A percentile compares a stretch with the other conserved stretches of the same genome.
These are phyloP conservation scores for Exsudoporus frostii DNA, from an alignment of 768 basidiomycete genomes.

Conservation along the genomic window DNA sequence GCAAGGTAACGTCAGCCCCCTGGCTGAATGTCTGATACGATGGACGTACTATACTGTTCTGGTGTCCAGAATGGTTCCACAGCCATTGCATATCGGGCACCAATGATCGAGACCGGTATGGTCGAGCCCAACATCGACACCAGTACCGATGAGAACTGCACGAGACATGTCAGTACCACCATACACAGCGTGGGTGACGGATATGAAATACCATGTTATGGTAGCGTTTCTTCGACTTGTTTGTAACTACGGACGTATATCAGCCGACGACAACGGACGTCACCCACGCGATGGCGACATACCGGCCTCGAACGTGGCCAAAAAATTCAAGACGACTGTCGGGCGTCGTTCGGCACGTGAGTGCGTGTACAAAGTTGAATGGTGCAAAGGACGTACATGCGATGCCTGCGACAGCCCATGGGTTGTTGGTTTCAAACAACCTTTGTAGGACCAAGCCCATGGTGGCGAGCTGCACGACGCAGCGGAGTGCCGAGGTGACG, in stretches of 20 bases:
- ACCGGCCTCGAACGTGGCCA: slow-evolving; percentile 81
- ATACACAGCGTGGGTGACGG: neutral
- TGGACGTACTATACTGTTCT: slow-evolving; percentile 65
- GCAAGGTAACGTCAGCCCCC: neutral
- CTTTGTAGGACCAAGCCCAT: slow-evolving; percentile 67
- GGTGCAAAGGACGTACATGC: slow-evolving; percentile 48
- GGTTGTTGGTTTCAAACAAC: slow-evolving; percentile 73
- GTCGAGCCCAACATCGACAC: slow-evolving; percentile 71
- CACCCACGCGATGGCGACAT: slow-evolving; percentile 16
- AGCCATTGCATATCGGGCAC: slow-evolving; percentile 72
- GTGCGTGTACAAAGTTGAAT: neutral
- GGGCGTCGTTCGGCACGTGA: neutral
- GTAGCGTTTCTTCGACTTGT: slow-evolving; percentile 74
- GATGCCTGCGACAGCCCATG: slow-evolving; percentile 73
- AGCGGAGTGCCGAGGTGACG: slow-evolving; percentile 66
- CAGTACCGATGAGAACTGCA: slow-evolving; percentile 60
- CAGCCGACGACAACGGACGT: neutral
- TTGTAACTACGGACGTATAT: slow-evolving; percentile 50
- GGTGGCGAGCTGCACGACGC: slow-evolving; percentile 72
- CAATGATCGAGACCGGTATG: slow-evolving; percentile 75
- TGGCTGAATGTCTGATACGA: neutral
- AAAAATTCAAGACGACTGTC: slow-evolving; percentile 63
- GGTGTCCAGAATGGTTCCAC: slow-evolving; percentile 81
- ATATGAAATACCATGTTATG: slow-evolving; percentile 59
- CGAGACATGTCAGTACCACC: slow-evolving; percentile 7